Evolutionary conservation across 257 asterid species (phyloP).

Genomic region (Nicotiana otophora): DNA sequence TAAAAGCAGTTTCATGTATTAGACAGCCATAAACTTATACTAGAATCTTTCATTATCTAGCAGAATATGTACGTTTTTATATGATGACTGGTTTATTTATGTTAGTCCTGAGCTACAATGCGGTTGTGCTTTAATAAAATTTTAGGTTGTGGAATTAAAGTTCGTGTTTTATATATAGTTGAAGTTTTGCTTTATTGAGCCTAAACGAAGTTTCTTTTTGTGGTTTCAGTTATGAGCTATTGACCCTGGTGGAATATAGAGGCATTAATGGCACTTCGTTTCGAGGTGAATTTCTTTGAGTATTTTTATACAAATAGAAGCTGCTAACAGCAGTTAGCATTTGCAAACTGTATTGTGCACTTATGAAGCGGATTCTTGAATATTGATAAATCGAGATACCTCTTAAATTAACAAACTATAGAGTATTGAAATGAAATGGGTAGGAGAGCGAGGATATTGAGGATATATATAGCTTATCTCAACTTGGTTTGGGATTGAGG

Average conservation of each 20-base stretch:
- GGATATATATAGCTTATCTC: background rate
- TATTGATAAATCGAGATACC: background rate
- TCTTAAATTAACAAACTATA: background rate
- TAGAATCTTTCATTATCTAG: background rate
- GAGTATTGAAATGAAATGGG: background rate
- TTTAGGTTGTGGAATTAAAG: background rate
- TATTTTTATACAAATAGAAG: background rate
- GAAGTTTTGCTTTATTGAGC: background rate
- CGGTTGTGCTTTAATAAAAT: background rate
- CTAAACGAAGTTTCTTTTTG: background rate
- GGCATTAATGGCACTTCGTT: conserved; percentile 37
- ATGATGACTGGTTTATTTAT: background rate
- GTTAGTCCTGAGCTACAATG: background rate
- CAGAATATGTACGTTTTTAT: background rate
- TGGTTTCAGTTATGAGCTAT: background rate
- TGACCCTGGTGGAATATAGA: background rate
- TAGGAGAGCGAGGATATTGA: background rate
- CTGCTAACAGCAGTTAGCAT: background rate
- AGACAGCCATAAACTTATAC: background rate
- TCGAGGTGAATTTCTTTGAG: conserved; percentile 26
- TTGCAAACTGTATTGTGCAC: background rate
- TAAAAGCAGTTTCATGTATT: background rate
- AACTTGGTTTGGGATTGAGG: background rate
- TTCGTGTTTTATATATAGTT: background rate
- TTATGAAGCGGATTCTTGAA: background rate